Percentiles rank a stretch among this genome's conserved stretches.
phyloP scores from a whole-genome alignment of 345 rosid species.

The Syzygium jambos region DNA sequence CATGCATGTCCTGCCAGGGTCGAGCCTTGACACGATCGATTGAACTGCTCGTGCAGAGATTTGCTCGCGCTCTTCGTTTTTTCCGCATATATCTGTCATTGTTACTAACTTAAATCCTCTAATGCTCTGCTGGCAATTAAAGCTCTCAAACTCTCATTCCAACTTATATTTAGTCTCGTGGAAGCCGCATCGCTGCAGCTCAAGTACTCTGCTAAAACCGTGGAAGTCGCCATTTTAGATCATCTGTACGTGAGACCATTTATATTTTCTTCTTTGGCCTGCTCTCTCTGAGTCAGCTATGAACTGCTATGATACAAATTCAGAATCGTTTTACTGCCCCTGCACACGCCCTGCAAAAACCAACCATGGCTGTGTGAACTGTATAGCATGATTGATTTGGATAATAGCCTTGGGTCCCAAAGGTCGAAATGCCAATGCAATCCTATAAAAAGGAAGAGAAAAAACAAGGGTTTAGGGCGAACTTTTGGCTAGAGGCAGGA shows the following conservation, averaged over 20 bases:
- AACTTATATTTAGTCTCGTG: background rate
- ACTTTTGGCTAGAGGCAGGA: background rate
- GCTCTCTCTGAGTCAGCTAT: background rate
- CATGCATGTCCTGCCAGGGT: background rate
- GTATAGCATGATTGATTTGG: background rate
- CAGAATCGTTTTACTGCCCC: background rate
- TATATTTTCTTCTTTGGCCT: background rate
- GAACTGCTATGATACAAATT: background rate
- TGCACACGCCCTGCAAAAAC: background rate
- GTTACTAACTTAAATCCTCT: background rate
- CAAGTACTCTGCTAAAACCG: background rate
- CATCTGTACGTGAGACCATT: background rate
- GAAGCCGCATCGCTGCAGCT: background rate
- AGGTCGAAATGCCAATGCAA: background rate
- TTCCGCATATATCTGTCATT: background rate
- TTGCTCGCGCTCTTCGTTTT: background rate
- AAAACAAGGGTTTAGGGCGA: background rate
- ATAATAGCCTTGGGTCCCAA: background rate
- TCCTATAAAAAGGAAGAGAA: background rate
- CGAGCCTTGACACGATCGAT: background rate
- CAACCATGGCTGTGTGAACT: background rate
- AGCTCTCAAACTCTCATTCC: background rate
- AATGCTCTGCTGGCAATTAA: background rate
- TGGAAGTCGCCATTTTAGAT: background rate
- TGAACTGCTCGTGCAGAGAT: background rate